Evolutionary conservation across 176 grass and related monocot species (phyloP).

Genomic region (Ensete ventricosum): DNA sequence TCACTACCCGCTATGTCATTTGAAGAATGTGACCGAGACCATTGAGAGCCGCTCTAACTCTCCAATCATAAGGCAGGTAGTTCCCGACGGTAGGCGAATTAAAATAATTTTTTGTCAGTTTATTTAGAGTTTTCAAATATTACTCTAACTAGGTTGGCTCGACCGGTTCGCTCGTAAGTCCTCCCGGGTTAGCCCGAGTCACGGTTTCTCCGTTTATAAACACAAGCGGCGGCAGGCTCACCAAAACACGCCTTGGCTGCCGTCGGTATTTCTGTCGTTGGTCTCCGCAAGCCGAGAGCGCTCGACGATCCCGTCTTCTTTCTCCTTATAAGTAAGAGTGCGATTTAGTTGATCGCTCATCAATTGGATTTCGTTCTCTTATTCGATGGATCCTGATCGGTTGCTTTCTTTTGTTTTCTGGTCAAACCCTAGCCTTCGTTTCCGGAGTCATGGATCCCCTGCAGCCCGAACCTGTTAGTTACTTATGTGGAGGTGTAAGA

Average conservation of each 20-base stretch:
- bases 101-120: too few species aligned
- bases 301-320: not conserved
- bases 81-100: too few species aligned
- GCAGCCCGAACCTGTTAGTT: constrained; percentile 35
- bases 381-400: not conserved
- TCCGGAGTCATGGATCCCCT: constrained; percentile 26
- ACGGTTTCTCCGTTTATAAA: not conserved
- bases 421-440: not conserved
- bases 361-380: not conserved
- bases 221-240: not conserved
- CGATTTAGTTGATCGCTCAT: not conserved
- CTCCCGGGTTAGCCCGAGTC: not conserved
- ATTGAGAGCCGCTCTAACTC: not conserved
- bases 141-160: not conserved
- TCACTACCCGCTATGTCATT: not conserved
- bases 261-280: too few species aligned
- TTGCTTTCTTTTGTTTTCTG: not conserved
- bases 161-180: not conserved
- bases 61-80: too few species aligned
- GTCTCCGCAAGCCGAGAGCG: not conserved
- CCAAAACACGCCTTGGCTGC: not conserved
- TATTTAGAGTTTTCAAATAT: not conserved
- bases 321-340: not conserved
- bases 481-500: constrained; percentile 35
- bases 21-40: not conserved